These are phyloP conservation scores for Chrysopogon serrulatus DNA, from an alignment of 176 grass and related monocot species.

Conservation along the genomic window DNA sequence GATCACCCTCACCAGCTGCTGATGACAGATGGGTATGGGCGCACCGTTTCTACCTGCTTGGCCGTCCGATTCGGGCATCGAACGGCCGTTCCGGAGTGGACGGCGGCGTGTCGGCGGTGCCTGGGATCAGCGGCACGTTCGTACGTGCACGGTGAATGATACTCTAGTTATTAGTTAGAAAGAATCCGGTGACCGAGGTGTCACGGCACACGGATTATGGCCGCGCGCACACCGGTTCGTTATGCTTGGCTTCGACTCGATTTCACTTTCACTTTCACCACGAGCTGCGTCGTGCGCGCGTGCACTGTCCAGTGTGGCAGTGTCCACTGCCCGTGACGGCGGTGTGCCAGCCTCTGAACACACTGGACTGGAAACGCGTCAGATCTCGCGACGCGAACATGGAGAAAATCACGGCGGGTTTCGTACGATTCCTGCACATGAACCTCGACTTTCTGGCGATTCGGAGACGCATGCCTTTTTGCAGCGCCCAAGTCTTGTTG, in stretches of 20 bases:
- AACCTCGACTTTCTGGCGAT: not conserved
- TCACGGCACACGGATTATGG: not conserved
- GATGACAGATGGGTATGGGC: not conserved
- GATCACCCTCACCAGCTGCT: not conserved
- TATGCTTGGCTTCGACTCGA: not conserved
- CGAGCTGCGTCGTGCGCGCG: not conserved
- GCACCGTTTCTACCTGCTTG: not conserved
- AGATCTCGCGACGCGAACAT: not conserved
- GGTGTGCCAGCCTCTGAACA: not conserved
- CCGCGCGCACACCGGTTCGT: not conserved
- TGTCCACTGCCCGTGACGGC: not conserved
- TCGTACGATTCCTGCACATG: conserved; percentile 3
- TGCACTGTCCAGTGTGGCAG: not conserved
- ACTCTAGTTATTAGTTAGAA: too few relatives aligned
- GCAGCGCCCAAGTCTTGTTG: not conserved
- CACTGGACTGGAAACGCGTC: not conserved
- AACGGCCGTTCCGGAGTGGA: not conserved
- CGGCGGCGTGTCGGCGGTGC: not conserved
- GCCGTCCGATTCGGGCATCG: not conserved
- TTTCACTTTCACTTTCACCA: not conserved
- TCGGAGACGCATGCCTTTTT: not conserved
- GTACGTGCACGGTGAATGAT: not conserved
- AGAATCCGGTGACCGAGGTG: not conserved
- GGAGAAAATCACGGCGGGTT: not conserved
- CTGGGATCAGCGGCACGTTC: not conserved